Base-by-base conservation (phyloP, 805 yeast species). In the Tetrapisispora fleetii region DNA sequence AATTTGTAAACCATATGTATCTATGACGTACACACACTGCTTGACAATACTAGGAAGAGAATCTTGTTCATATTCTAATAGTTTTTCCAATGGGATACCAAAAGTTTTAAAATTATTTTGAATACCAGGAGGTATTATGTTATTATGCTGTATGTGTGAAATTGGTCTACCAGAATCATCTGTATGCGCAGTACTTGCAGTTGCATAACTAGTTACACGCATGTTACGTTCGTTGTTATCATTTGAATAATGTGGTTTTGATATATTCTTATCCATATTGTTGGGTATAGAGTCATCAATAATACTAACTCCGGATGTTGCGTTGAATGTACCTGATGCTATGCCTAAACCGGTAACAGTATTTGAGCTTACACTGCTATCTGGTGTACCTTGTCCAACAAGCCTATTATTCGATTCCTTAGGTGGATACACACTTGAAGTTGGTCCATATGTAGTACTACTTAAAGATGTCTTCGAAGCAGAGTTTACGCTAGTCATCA, bases 31-130 rank as follows among this genome's bases (percentile, higher is more conserved):
- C 46, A 91, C 85, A 72, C 97, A 90, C 60, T 83, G 86, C 53
- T 83, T 81, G 11, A 93, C 99, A 44, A 93, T 78, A 17, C 84
- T 75, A 1, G 99, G 99, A 5, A 93, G 96, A 65, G 86, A 83
- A 54, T 87, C 95, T 48, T 89, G 91, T 53, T 95, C 96, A 55
- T 76, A 80, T 52, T 81, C 83, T 18, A 89, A 79, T 40, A 87
- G 68, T 10, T 74, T 79, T 50, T 84, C 95, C n/a, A 93, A 73
- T 1, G 95, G 83, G 0, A 83, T 80, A 0, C 96, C 97, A 67
- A 87, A 93, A 0, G 95, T 80, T 35, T 74, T 72, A 48, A 74
- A 62, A 52, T 64, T 63, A 33, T 56, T 62, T 42, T 55, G 59
- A 11, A 58, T 63, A 3, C 73, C 73, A 1, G 73, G 71, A 7